Percentiles rank a stretch among this genome's conserved stretches.
These are phyloP conservation scores for Glutinoglossum americanum DNA, from an alignment of 495 filamentous ascomycete genomes.

Conservation along the genomic window DNA sequence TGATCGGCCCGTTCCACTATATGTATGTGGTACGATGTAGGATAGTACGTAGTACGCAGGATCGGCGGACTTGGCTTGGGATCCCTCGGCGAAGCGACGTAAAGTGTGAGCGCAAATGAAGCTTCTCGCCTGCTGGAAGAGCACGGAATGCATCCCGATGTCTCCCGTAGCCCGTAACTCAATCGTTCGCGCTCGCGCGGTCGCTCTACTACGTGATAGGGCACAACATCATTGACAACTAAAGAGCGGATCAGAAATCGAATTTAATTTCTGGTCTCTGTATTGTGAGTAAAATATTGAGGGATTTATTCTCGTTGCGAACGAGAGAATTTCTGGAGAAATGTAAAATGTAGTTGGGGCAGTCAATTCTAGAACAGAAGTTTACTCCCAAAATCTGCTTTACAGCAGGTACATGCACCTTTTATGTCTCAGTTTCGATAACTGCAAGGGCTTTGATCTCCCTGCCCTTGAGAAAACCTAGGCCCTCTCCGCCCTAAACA, in stretches of 20 bases:
- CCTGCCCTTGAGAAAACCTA: slow-evolving; percentile 51
- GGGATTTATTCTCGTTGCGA: neutral
- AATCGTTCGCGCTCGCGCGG: too few species aligned
- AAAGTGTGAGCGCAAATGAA: too few species aligned
- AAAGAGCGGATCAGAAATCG: neutral
- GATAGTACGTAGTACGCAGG: too few species aligned
- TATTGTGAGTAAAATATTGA: neutral
- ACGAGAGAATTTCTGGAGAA: neutral
- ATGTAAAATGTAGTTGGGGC: neutral
- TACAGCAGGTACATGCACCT: neutral
- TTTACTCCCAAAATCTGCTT: neutral
- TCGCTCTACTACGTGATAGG: neutral
- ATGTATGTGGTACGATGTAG: neutral
- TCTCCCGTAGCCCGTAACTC: neutral
- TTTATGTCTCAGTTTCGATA: slow-evolving; percentile 48
- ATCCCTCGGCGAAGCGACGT: neutral
- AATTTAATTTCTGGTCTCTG: neutral
- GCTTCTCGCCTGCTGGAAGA: too few species aligned
- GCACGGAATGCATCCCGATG: neutral
- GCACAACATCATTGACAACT: neutral
- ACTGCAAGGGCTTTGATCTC: slow-evolving; percentile 57
- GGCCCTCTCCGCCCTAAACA: slow-evolving; percentile 70
- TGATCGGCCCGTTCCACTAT: neutral
- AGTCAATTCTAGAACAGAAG: neutral
- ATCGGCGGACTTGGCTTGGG: neutral